Conservation (phyloP, 352 stramenopile genomes). For the Phytophthora pistaciae region DNA sequence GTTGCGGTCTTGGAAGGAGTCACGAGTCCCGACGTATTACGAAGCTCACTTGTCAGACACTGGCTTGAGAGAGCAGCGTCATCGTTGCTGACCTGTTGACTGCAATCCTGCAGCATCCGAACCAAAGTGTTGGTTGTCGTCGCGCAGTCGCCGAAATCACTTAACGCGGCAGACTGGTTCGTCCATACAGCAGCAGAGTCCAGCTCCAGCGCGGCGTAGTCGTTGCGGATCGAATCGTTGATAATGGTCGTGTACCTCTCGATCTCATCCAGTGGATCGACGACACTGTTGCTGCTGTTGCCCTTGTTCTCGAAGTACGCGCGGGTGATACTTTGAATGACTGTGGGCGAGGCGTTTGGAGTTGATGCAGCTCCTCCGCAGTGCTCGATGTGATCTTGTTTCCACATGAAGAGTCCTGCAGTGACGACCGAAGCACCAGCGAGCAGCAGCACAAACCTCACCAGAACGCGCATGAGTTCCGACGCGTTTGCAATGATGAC, state of each 20-base stretch:
- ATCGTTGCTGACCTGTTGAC: neutral
- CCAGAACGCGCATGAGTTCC: slow-evolving; percentile 40
- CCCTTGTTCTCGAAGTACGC: slow-evolving; percentile 40
- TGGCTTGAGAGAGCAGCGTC: slow-evolving; percentile 34
- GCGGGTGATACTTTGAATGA: slow-evolving; percentile 32
- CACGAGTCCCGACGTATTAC: slow-evolving; percentile 16
- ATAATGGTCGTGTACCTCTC: slow-evolving; percentile 39
- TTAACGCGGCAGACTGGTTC: slow-evolving; percentile 32
- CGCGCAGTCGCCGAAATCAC: slow-evolving; percentile 29
- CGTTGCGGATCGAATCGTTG: slow-evolving; percentile 42
- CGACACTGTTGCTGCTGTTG: slow-evolving; percentile 35
- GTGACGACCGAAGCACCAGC: slow-evolving; percentile 45
- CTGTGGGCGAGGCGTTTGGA: slow-evolving; percentile 9
- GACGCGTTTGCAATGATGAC: slow-evolving; percentile 46
- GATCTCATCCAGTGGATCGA: slow-evolving; percentile 35
- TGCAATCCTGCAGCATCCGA: slow-evolving; percentile 45
- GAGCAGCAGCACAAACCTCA: slow-evolving; percentile 55
- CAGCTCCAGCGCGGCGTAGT: slow-evolving; percentile 34
- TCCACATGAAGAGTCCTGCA: slow-evolving; percentile 49
- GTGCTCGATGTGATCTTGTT: slow-evolving; percentile 39
- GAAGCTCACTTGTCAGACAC: slow-evolving; percentile 27
- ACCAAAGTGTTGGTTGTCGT: slow-evolving; percentile 38
- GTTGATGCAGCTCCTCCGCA: slow-evolving; percentile 6
- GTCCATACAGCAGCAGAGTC: slow-evolving; percentile 38
- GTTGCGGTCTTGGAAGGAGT: slow-evolving; percentile 15